These are phyloP conservation scores for Huntiella abstrusa DNA, from an alignment of 2,329 filamentous ascomycete genomes.

Conservation along the genomic window DNA sequence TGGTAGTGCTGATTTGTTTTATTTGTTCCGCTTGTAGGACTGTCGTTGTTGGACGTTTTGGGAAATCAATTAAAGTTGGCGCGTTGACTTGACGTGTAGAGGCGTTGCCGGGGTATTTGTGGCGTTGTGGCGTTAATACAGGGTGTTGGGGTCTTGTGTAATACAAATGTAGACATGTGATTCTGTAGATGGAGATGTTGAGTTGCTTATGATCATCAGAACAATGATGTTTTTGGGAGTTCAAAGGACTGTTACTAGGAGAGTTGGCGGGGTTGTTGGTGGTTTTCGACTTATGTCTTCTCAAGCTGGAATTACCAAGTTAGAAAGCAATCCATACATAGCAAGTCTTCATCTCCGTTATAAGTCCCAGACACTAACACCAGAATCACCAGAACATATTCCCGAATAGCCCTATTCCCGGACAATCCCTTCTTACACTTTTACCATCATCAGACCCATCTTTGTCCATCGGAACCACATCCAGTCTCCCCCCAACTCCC, in stretches of 20 bases:
- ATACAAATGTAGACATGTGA: too few relatives aligned
- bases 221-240: background rate
- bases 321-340: constrained; percentile 24
- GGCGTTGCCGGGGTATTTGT: too few relatives aligned
- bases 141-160: too few relatives aligned
- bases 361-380: constrained; percentile 18
- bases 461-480: constrained; percentile 41
- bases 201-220: background rate
- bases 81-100: background rate
- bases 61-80: background rate
- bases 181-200: too few relatives aligned
- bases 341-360: constrained; percentile 33
- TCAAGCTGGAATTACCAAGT: background rate
- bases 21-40: background rate
- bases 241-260: background rate
- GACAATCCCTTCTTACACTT: constrained; percentile 36
- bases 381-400: constrained; percentile 33
- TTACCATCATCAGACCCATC: constrained; percentile 35
- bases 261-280: constrained; percentile 1
- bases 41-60: background rate
- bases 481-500: constrained; percentile 40
- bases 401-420: constrained; percentile 25
- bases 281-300: background rate
- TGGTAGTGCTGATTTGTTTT: background rate
- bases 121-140: too few relatives aligned